Evolutionary conservation across 768 basidiomycete species (phyloP).

Genomic region (Podaxis sp.): DNA sequence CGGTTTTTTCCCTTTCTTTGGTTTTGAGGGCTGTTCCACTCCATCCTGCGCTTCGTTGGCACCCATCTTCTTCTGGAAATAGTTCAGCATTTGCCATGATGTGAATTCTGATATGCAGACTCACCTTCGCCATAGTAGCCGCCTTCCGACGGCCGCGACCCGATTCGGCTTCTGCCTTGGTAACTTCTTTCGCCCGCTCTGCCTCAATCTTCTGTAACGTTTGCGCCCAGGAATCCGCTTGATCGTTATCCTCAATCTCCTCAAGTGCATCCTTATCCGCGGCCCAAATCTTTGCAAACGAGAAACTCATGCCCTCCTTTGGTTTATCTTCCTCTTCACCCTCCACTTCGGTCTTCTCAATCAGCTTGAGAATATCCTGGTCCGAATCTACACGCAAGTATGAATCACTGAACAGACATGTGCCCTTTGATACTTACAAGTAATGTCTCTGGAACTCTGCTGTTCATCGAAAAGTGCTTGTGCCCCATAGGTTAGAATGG

Average conservation of each 20-base stretch:
- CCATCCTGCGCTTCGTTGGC: slow-evolving; percentile 13
- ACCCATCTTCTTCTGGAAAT: slow-evolving; percentile 27
- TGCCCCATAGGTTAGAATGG: slow-evolving; percentile 88
- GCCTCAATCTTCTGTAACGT: slow-evolving; percentile 55
- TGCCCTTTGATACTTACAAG: slow-evolving; percentile 45
- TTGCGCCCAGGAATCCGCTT: slow-evolving; percentile 80
- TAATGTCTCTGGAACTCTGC: slow-evolving; percentile 56
- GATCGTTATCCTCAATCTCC: slow-evolving; percentile 62
- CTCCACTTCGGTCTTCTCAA: slow-evolving; percentile 81
- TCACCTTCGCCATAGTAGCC: slow-evolving; percentile 54
- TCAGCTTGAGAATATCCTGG: slow-evolving; percentile 79
- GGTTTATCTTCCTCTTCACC: slow-evolving; percentile 50
- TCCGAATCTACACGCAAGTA: slow-evolving; percentile 56
- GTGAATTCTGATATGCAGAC: slow-evolving; percentile 1
- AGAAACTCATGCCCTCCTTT: slow-evolving; percentile 63
- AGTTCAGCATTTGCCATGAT: neutral
- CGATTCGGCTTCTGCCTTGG: slow-evolving; percentile 49
- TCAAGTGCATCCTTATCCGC: slow-evolving; percentile 71
- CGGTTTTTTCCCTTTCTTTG: slow-evolving; percentile 18
- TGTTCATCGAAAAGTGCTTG: slow-evolving; percentile 73
- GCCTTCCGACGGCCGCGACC: slow-evolving; percentile 80
- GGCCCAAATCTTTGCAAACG: slow-evolving; percentile 92
- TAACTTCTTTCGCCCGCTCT: slow-evolving; percentile 40
- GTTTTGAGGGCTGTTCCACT: slow-evolving; percentile 10
- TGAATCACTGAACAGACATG: neutral